A percentile compares a stretch with the other conserved stretches of the same genome.
phyloP scores from a whole-genome alignment of 2,329 filamentous ascomycete genomes.

The Achaetomium macrosporum region DNA sequence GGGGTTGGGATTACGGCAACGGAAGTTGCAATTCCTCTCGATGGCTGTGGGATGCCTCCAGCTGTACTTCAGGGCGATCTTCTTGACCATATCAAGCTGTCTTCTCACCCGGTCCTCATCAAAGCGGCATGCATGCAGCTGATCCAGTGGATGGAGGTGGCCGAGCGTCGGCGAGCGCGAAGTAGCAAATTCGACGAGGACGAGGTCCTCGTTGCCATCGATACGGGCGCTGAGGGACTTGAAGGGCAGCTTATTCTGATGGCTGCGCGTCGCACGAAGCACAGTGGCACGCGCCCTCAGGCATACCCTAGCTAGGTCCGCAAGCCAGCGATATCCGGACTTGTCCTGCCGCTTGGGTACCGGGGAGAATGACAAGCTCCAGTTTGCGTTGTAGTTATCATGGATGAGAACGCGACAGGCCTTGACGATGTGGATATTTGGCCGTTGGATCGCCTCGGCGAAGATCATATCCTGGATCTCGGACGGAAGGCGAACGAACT shows the following conservation, averaged over 20 bases:
- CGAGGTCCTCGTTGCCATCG: slow-evolving; percentile 17
- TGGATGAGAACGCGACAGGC: neutral
- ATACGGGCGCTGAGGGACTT: neutral
- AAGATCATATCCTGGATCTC: slow-evolving; percentile 23
- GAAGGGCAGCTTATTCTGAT: neutral
- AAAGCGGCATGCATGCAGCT: neutral
- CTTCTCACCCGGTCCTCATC: neutral
- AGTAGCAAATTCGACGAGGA: slow-evolving; percentile 16
- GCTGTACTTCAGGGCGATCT: neutral
- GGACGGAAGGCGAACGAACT: slow-evolving; percentile 6
- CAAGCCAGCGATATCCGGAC: slow-evolving; percentile 8
- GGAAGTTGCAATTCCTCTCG: neutral
- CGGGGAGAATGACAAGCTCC: neutral
- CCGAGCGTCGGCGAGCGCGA: neutral
- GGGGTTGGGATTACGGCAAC: neutral
- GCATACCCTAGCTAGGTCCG: neutral
- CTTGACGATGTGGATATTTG: slow-evolving; percentile 19
- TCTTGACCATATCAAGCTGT: neutral
- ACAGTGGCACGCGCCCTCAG: neutral
- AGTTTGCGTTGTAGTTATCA: neutral
- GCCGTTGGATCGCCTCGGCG: slow-evolving; percentile 14
- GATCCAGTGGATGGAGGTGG: neutral
- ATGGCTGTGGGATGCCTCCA: neutral
- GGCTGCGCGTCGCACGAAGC: neutral
- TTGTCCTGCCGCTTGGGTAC: neutral